phyloP scores from a whole-genome alignment of 169 alveolate genomes.

The Plasmodium berghei region DNA sequence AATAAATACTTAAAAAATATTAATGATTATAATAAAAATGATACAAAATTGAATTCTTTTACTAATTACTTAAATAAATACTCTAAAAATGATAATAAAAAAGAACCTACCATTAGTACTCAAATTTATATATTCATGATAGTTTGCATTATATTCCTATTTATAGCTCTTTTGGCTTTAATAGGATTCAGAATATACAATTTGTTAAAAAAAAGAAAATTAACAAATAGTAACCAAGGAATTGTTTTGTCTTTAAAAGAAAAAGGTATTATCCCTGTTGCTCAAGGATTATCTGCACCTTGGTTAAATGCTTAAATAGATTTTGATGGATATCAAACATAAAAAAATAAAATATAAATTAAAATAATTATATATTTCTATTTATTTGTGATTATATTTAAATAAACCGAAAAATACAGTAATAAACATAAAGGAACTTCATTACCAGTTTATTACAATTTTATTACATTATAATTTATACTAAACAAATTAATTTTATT shows the following conservation, averaged over 20 bases:
- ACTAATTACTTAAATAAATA: not conserved
- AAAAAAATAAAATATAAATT: too few relatives aligned
- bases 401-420: too few relatives aligned
- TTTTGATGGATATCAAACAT: too few relatives aligned
- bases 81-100: not conserved
- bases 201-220: not conserved
- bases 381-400: too few relatives aligned
- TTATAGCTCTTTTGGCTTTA: not conserved
- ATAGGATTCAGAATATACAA: not conserved
- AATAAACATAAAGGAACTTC: too few relatives aligned
- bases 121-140: not conserved
- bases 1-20: not conserved
- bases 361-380: too few relatives aligned
- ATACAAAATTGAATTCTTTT: not conserved
- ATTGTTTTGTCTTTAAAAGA: conserved; percentile 6
- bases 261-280: conserved; percentile 9
- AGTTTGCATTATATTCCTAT: conserved; percentile 1
- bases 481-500: too few relatives aligned
- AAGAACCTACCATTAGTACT: not conserved
- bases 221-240: not conserved
- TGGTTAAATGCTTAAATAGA: conserved; percentile 30
- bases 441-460: too few relatives aligned
- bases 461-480: too few relatives aligned
- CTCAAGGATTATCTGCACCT: conserved; percentile 34
- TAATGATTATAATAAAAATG: not conserved